Base-by-base conservation (phyloP, 192 early-diverging fungal species). In the Phlyctochytrium arcticum region DNA sequence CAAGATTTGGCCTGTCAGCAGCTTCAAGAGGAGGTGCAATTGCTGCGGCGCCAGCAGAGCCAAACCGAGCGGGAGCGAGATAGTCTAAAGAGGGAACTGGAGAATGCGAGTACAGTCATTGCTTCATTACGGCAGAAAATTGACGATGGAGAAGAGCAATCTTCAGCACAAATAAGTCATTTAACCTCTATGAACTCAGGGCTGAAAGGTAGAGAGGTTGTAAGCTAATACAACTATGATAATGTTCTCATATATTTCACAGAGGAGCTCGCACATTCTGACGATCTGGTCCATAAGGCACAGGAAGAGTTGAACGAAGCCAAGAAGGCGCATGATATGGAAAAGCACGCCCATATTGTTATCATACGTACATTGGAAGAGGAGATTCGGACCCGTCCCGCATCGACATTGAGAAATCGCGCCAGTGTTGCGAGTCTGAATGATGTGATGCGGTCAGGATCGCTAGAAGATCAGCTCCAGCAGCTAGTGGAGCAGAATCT, bases 401-500 rank as follows among this genome's bases (percentile, higher is more conserved):
- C n/a, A n/a, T n/a, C n/a, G 39, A 44, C 15, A 19, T 44, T 12
- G 39, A 19, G 21, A 0, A 44, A n/a, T 19, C 2, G 39, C 39
- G 12, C 15, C 12, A 2, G 39, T 19, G 12, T 19, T 44, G 12
- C 0, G 21, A 44, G 2, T 12, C 12, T 44, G 12, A n/a, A 19
- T 44, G 1, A 44, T 44, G 39, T 44, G 39, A 12, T n/a, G 21
- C 15, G 21, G 0, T 1, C 39, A 44, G 12, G 21, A 44, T 44
- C 39, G 39, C 39, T 44, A 19, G 59, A 61, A 10, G 4, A 9
- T 6, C 59, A 47, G 2, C 36, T 61, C 7, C 47, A 48, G 34
- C 59, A 61, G 36, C 61, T 63, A 19, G 36, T 31, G 48, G 61
- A 63, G 26, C 49, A 63, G 35, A 63, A 63, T 33, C 9, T 37